Conservation (phyloP, 176 grass and related monocot species). For the sorghum (Sorghum bicolor) region Sorghum_bicolor_NCBIv3 NC_012871.2:13166501-13167000, state of each 20-base stretch:
- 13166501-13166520: neutral
- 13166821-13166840: neutral
- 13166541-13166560: conserved; percentile 8
- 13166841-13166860: neutral
- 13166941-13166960: neutral
- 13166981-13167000: neutral
- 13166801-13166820: neutral
- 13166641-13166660: no score
- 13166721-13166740: no score
- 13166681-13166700: no score
- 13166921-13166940: neutral
- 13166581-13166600: neutral
- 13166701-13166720: no score
- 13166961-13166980: neutral
- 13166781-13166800: neutral
- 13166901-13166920: neutral
- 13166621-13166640: conserved; percentile 2
- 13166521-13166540: neutral
- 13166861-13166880: neutral
- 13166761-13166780: neutral
- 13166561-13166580: neutral
- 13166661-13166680: no score
- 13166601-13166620: conserved; percentile 1
- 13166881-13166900: neutral
- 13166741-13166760: no score